These are phyloP conservation scores for Pleurostoma richardsiae DNA, from an alignment of 2,329 filamentous ascomycete genomes.

Conservation along the genomic window DNA sequence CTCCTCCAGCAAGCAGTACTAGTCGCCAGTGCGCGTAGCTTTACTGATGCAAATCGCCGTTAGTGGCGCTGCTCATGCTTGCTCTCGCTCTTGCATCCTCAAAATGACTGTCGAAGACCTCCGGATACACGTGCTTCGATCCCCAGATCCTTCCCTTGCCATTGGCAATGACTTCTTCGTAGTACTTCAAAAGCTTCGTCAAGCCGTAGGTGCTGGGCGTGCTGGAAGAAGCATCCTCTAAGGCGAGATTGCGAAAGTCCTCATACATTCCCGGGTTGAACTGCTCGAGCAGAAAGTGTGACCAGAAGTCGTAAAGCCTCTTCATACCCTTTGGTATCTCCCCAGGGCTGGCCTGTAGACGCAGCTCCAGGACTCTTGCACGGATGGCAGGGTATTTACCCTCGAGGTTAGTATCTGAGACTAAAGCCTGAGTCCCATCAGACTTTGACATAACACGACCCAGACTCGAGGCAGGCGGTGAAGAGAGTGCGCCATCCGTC, in stretches of 20 bases:
- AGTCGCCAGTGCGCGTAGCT: too few relatives aligned
- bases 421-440: slow-evolving; percentile 5
- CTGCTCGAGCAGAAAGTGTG: slow-evolving; percentile 64
- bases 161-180: slow-evolving; percentile 30
- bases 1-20: too few relatives aligned
- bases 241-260: slow-evolving; percentile 64
- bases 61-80: slow-evolving; percentile 3
- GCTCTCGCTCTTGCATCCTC: slow-evolving; percentile 16
- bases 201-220: slow-evolving; percentile 48
- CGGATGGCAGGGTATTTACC: slow-evolving; percentile 29
- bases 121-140: slow-evolving; percentile 13
- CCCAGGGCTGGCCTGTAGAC: slow-evolving; percentile 23
- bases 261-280: slow-evolving; percentile 73
- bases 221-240: slow-evolving; percentile 53
- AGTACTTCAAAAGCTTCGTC: slow-evolving; percentile 60
- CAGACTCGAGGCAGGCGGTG: neutral
- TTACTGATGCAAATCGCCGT: slow-evolving; percentile 5
- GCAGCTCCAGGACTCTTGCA: slow-evolving; percentile 29
- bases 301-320: slow-evolving; percentile 70
- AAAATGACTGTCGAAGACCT: slow-evolving; percentile 19
- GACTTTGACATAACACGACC: neutral
- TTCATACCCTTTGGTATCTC: slow-evolving; percentile 53
- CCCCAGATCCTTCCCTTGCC: slow-evolving; percentile 16
- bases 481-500: too few relatives aligned
- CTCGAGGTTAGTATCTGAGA: slow-evolving; percentile 9